Percentiles rank a stretch among this genome's conserved stretches.
Conservation (phyloP, 1,284 basidiomycete genomes). For the Ceratobasidium theobromae region DNA sequence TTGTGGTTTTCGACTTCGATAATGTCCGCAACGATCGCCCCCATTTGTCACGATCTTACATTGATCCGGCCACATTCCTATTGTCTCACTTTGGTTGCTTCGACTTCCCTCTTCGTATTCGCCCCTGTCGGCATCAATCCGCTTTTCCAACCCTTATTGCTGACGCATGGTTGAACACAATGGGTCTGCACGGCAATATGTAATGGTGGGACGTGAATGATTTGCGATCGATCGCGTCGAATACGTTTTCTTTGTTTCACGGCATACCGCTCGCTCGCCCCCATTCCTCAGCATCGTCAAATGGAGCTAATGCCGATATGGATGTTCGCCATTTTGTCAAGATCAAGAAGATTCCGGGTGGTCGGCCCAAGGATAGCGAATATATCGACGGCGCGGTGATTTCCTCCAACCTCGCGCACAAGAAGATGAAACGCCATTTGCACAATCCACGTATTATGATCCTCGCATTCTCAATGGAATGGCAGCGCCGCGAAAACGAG, state of each 20-base stretch:
- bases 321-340: constrained; percentile 95
- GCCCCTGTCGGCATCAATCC: background rate
- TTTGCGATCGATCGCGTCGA: too few relatives aligned
- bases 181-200: too few relatives aligned
- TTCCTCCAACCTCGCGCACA: constrained; percentile 97
- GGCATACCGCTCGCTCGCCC: too few relatives aligned
- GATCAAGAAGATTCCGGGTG: constrained; percentile 98
- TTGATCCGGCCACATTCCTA: too few relatives aligned
- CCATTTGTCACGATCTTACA: too few relatives aligned
- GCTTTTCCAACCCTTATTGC: background rate
- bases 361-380: constrained; percentile 87
- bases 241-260: too few relatives aligned
- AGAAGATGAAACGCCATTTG: constrained; percentile 73
- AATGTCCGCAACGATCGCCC: too few relatives aligned
- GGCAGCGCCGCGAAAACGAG: constrained; percentile 90
- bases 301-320: constrained; percentile 68
- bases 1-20: too few relatives aligned
- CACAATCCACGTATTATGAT: constrained; percentile 91
- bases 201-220: too few relatives aligned
- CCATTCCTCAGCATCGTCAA: constrained; percentile 43
- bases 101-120: background rate
- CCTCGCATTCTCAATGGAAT: constrained; percentile 94
- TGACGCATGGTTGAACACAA: too few relatives aligned
- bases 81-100: too few relatives aligned
- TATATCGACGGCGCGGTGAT: constrained; percentile 97